Evolutionary conservation across 371 early-diverging fungal genomes (phyloP).

Genomic region (Mucor sp.): DNA sequence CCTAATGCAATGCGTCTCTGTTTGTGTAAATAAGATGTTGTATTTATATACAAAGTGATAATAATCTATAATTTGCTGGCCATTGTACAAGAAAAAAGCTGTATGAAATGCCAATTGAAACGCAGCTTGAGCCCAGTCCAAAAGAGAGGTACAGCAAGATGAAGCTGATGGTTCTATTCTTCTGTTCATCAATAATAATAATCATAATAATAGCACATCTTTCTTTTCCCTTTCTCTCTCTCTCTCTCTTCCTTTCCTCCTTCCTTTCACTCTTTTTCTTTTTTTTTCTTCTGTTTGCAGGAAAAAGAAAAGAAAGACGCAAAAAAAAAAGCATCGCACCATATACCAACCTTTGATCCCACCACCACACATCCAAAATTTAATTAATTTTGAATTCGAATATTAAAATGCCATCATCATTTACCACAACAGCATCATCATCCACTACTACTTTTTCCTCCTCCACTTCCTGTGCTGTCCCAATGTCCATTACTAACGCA

Average conservation of each 20-base stretch:
- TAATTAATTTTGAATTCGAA: background rate
- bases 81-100: constrained; percentile 18
- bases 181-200: constrained; percentile 5
- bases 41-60: background rate
- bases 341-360: constrained; percentile 12
- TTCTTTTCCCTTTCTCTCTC: constrained; percentile 4
- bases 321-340: background rate
- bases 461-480: background rate
- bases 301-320: background rate
- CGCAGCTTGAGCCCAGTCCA: constrained; percentile 34
- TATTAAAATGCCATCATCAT: background rate
- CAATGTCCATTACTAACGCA: constrained; percentile 13
- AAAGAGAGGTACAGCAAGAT: constrained; percentile 2
- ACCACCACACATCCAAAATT: background rate
- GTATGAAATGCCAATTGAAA: constrained; percentile 7
- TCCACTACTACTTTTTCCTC: background rate
- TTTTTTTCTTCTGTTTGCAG: background rate
- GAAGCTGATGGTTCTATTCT: constrained; percentile 5
- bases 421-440: constrained; percentile 12
- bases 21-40: background rate
- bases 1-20: constrained; percentile 3
- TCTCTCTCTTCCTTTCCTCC: background rate
- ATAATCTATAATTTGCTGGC: constrained; percentile 10
- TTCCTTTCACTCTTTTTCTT: background rate
- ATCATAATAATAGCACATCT: constrained; percentile 2